Percentiles rank a stretch among this genome's conserved stretches.
Conservation (phyloP, 192 early-diverging fungal species). For the Spizellomyces sp. region DNA sequence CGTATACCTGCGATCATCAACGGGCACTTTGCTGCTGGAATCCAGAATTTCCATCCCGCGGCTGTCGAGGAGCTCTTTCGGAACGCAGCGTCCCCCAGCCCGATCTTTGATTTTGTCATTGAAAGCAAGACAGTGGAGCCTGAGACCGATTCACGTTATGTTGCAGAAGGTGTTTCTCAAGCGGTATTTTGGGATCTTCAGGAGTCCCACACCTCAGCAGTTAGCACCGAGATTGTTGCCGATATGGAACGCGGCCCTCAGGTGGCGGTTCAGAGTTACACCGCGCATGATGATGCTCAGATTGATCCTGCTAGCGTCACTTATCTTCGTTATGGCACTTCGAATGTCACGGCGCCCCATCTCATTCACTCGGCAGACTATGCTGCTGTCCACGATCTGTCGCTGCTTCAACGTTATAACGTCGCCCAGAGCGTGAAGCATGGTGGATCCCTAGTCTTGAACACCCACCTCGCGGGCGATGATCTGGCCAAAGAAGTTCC, state of each 20-base stretch:
- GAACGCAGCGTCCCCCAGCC: slow-evolving; percentile 27
- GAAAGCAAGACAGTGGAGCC: slow-evolving; percentile 14
- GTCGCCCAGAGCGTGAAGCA: slow-evolving; percentile 53
- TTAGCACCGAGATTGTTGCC: slow-evolving; percentile 50
- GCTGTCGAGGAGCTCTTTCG: slow-evolving; percentile 41
- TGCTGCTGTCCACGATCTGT: slow-evolving; percentile 65
- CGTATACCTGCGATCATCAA: slow-evolving; percentile 44
- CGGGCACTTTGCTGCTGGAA: slow-evolving; percentile 28
- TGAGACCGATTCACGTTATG: slow-evolving; percentile 33
- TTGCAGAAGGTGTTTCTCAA: slow-evolving; percentile 33
- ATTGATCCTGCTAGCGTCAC: slow-evolving; percentile 63
- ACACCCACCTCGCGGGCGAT: slow-evolving; percentile 60
- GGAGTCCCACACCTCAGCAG: slow-evolving; percentile 53
- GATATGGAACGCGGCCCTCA: slow-evolving; percentile 41
- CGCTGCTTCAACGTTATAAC: slow-evolving; percentile 62
- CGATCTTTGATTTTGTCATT: slow-evolving; percentile 38
- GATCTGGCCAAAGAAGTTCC: slow-evolving; percentile 72
- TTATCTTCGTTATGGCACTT: slow-evolving; percentile 58
- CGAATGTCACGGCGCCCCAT: slow-evolving; percentile 30
- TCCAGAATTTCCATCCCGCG: slow-evolving; percentile 31
- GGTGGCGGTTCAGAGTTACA: slow-evolving; percentile 43
- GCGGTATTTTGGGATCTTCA: slow-evolving; percentile 66
- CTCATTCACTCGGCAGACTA: slow-evolving; percentile 55
- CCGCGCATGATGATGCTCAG: slow-evolving; percentile 56
- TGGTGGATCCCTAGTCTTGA: slow-evolving; percentile 62